phyloP scores from a whole-genome alignment of 139 green algal genomes.

The Dunaliella sp. region DNA sequence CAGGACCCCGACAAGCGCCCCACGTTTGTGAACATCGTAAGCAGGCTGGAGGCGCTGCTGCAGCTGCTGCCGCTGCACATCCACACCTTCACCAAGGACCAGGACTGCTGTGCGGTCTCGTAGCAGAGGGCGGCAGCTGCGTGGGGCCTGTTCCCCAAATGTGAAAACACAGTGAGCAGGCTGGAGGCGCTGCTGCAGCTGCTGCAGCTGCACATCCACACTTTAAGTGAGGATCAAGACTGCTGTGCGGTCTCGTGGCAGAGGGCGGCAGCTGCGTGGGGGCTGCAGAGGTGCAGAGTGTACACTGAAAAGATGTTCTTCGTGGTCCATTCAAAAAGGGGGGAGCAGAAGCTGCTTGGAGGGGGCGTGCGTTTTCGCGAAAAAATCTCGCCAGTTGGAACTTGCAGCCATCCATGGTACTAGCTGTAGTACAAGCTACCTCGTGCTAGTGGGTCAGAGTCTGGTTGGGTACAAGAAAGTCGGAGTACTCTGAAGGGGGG shows the following conservation, averaged over 20 bases:
- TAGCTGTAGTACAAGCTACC: no score
- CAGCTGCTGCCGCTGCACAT: conserved; percentile 33
- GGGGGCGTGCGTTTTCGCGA: no score
- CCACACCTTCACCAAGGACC: conserved; percentile 9
- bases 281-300: no score
- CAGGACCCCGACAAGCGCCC: conserved; percentile 49
- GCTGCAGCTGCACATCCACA: not conserved
- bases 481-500: no score
- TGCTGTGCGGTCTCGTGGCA: not conserved
- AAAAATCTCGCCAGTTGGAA: no score
- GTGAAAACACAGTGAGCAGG: not conserved
- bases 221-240: not conserved
- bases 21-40: conserved; percentile 39
- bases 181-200: not conserved
- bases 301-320: no score
- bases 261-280: no score
- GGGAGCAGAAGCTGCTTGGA: no score
- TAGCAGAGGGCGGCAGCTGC: not conserved
- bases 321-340: no score
- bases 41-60: conserved; percentile 36
- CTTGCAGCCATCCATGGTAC: no score
- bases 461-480: no score
- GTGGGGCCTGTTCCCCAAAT: not conserved
- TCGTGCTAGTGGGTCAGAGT: no score
- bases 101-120: conserved; percentile 9